Conservation (phyloP, 2,329 filamentous ascomycete genomes). For the Fusarium drepaniforme region DNA sequence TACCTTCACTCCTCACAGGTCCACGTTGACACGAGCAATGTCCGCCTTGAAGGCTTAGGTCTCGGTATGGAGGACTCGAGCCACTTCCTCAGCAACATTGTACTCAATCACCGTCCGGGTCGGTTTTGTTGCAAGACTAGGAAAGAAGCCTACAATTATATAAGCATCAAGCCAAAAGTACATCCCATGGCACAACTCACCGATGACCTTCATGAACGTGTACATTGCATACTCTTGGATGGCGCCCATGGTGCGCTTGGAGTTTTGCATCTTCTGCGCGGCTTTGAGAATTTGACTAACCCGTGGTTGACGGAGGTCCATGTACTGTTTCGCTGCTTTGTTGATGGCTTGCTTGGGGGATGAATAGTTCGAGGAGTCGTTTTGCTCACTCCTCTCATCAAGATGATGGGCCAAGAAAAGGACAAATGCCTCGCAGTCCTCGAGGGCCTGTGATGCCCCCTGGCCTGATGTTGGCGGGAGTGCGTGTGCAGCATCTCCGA, state of each 20-base stretch:
- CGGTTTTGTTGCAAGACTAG: neutral
- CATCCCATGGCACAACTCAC: neutral
- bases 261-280: slow-evolving; percentile 19
- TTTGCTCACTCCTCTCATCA: neutral
- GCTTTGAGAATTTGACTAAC: slow-evolving; percentile 12
- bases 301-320: slow-evolving; percentile 17
- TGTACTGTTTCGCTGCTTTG: slow-evolving; percentile 15
- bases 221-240: slow-evolving; percentile 27
- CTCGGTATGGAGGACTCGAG: neutral
- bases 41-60: neutral
- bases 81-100: slow-evolving; percentile 8
- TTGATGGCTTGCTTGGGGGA: slow-evolving; percentile 5
- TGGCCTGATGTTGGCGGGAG: slow-evolving; percentile 24
- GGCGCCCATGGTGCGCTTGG: slow-evolving; percentile 14
- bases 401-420: slow-evolving; percentile 10
- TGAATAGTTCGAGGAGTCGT: neutral
- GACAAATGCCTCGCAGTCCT: slow-evolving; percentile 16
- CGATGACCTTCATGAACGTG: slow-evolving; percentile 19
- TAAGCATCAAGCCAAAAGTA: neutral
- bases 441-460: slow-evolving; percentile 14
- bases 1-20: too few species aligned
- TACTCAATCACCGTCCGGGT: slow-evolving; percentile 11
- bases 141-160: slow-evolving; percentile 3
- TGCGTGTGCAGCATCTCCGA: slow-evolving; percentile 19
- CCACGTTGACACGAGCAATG: neutral